Conservation (phyloP, 371 early-diverging fungal species). For the Lichtheimia ramosa region DNA sequence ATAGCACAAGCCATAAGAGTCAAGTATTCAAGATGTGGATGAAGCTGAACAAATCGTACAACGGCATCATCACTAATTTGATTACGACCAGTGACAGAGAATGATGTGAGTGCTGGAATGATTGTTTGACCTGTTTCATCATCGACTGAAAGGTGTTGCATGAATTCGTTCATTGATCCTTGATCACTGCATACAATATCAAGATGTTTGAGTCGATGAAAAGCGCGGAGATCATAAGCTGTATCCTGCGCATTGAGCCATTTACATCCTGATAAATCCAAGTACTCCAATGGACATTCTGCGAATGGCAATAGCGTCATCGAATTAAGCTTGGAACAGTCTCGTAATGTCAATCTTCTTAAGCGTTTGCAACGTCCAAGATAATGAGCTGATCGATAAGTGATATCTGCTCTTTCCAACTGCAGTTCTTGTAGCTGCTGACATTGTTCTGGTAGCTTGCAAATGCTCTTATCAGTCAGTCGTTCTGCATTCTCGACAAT, state of each 20-base stretch:
- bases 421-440: conserved; percentile 25
- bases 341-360: conserved; percentile 24
- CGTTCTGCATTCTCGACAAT: conserved; percentile 22
- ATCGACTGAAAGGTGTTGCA: conserved; percentile 21
- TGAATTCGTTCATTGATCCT: conserved; percentile 3
- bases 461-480: conserved; percentile 40
- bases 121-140: conserved; percentile 3
- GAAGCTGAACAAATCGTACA: conserved; percentile 33
- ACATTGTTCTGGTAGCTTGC: conserved; percentile 24
- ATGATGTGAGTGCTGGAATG: conserved; percentile 28
- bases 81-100: conserved; percentile 36
- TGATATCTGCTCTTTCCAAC: conserved; percentile 25
- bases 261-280: conserved; percentile 39
- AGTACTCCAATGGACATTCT: conserved; percentile 27
- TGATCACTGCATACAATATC: conserved; percentile 39
- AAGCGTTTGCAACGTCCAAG: conserved; percentile 20
- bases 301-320: conserved; percentile 37
- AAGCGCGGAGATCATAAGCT: conserved; percentile 32
- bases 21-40: conserved; percentile 25
- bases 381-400: conserved; percentile 41
- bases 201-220: conserved; percentile 27
- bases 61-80: conserved; percentile 31
- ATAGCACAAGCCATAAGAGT: conserved; percentile 39
- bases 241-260: conserved; percentile 46
- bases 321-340: conserved; percentile 25